Evolutionary conservation across 805 yeast genomes (phyloP), one percentile per base, ranked within the genome.

Genomic region (Starmerella sirachaensis): DNA sequence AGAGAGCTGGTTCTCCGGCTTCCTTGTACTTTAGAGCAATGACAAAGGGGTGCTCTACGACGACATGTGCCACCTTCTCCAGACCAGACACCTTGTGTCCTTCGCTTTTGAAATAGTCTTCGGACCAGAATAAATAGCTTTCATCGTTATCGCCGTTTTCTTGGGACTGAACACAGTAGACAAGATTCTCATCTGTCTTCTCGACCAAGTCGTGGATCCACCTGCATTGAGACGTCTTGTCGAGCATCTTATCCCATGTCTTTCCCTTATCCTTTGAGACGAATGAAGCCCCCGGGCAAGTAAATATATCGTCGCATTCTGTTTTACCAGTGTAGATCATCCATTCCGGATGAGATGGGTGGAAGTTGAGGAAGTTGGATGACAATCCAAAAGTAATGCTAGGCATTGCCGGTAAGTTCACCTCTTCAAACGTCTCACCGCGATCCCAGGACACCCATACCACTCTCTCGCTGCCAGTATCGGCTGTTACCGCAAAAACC

Each of bases 321-420:
- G 66, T 63, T 30, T 70, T 70, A 4, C 91, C 81, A 48, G 70
- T 69, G 68, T 80, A 78, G 25, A 91, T 75, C 48, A 84, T 72
- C 53, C 72, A 67, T 6, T 69, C 58, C 1, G 69, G 52, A 42
- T 73, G 66, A 6, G 58, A 59, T 18, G 76, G 72, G 55, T 78
- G 77, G 64, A 84, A 86, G 10, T 73, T 62, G 27, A 85, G 52
- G 12, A 34, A 22, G 14, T 44, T 24, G 72, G 66, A 29, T 14
- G 29, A 12, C 16, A 27, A 3, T n/a, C 62, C 46, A 21, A 51
- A 49, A 33, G 58, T 58, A 9, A 24, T n/a, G 41, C 63, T 58
- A 12, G 75, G 64, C 14, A 64, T 60, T 16, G 70, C 57, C 2
- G 88, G 88, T 6, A 73, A 63, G 5, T 61, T 54, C 26, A 67